Evolutionary conservation across 2,329 filamentous ascomycete species (phyloP), one percentile per base, ranked within the genome.

Genomic region (Didymella lethalis): DNA sequence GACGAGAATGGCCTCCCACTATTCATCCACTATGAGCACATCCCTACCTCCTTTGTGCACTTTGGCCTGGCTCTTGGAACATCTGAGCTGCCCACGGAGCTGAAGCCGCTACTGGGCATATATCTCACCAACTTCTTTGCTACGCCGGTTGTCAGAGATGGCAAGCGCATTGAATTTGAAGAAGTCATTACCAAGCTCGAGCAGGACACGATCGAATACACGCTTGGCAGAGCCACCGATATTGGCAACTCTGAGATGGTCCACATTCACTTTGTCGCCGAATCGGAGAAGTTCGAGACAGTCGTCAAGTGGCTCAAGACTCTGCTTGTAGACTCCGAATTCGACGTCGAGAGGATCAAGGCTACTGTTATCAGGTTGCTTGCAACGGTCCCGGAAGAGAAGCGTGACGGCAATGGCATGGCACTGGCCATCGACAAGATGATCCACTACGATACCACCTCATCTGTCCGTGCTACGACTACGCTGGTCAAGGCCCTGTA

Each of bases 21-120:
- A 2, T 99, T 97, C 77, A 84, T 99, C n/a, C 94, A 99, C 77
- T 99, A 96, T 65, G 95, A 99, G 78, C 89, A 97, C 71, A 93
- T 98, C 14, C 89, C 90, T 2, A 96, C 92, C 59, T 96, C 92
- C 72, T 99, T 99, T 75, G 92, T 96, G 7, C 90, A 94, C 67
- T 85, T 98, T 57, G 89, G 87, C 47, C 78, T 98, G 23, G 87
- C 95, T 55, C 82, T 98, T 48, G 92, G 92, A 51, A 96, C 93
- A 0, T 85, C 88, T 2, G 82, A 86, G 31, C 82, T 97, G 1
- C 92, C 93, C 0, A 84, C 90, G n/a, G 86, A 93, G 63, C 84
- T 94, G 59, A 93, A 94, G 73, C 95, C 95, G 3, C 79, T 99
- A 23, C 82, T 98, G 47, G 85, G 89, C 3, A 84, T 98, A 40